Base-by-base conservation (phyloP, 148 eudicot species). In the Cornus kousa region DNA sequence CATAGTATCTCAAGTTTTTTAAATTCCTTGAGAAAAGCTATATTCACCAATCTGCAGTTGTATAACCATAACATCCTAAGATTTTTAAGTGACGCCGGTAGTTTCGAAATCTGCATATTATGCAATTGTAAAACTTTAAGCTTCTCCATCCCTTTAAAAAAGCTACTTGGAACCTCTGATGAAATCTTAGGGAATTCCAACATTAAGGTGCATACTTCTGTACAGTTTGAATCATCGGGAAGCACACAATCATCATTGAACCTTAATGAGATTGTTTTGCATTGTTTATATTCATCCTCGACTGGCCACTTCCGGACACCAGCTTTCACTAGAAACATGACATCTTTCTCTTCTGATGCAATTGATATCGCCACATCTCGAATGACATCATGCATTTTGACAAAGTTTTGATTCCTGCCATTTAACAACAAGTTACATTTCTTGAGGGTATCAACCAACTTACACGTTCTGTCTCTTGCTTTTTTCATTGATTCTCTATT, bases 341-440 rank as follows among this genome's bases (percentile, higher is more conserved):
- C 46, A 66, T 11, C 13, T 32, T 80, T 16, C 7, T 67, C 80
- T 14, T 31, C 7, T 33, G 37, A 33, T 11, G 79, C 68, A 39
- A 80, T 77, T 4, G 50, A 48, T 1, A 78, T 31, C 5, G 39
- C 80, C 0, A 80, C 79, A n/a, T 65, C 79, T 23, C 81, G 62
- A 3, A 77, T 79, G 24, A 84, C 78, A 78, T 80, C 81, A 53
- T 84, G 83, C 72, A 84, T 31, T 40, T 70, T 80, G 0, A 80
- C 76, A 7, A 2, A 0, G 1, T 20, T 35, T 19, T 67, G 64
- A 5, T 50, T 4, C 2, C 1, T 0, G 14, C 68, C 50, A 1
- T 31, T 57, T 6, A 80, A n/a, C 48, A 83, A 33, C 17, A 81
- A 55, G 16, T 14, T 80, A 74, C 46, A 50, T 23, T 7, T 5